These are phyloP conservation scores for Candida sphagnicola DNA, from an alignment of 805 yeast species.

Conservation along the genomic window DNA sequence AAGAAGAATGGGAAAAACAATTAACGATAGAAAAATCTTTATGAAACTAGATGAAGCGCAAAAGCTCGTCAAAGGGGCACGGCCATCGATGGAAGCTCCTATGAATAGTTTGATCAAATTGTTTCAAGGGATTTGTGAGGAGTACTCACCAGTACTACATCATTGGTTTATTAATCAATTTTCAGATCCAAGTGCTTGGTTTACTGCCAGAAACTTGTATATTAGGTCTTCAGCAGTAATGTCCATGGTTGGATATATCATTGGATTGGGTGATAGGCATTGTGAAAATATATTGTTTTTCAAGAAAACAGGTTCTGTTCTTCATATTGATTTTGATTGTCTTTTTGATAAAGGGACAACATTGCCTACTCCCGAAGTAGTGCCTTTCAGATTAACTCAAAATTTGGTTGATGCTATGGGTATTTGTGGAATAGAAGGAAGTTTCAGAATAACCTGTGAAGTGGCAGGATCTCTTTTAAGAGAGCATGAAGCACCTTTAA, in stretches of 20 bases:
- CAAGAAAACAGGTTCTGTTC: constrained; percentile 68
- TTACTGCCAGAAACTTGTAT: constrained; percentile 67
- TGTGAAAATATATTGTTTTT: constrained; percentile 83
- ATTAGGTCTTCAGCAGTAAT: constrained; percentile 86
- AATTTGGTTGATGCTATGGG: constrained; percentile 95
- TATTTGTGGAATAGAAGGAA: constrained; percentile 81
- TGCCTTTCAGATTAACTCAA: constrained; percentile 87
- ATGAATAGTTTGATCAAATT: constrained; percentile 15
- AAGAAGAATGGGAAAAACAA: constrained; percentile 19
- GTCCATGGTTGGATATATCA: constrained; percentile 93
- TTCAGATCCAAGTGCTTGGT: constrained; percentile 89
- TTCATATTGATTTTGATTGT: constrained; percentile 97
- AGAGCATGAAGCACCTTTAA: constrained; percentile 73
- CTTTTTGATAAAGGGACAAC: constrained; percentile 82
- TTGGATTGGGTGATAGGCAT: constrained; percentile 96
- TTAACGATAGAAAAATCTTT: constrained; percentile 25
- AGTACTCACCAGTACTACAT: constrained; percentile 67
- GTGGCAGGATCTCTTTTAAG: constrained; percentile 72
- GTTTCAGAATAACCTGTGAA: constrained; percentile 81
- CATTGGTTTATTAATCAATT: constrained; percentile 87
- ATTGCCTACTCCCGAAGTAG: constrained; percentile 79
- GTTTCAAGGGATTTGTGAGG: constrained; percentile 23
- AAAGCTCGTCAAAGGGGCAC: constrained; percentile 14
- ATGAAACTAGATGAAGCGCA: constrained; percentile 30
- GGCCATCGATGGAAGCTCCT: constrained; percentile 8